Conservation (phyloP, 495 filamentous ascomycete genomes). For the Collariella sp. region DNA sequence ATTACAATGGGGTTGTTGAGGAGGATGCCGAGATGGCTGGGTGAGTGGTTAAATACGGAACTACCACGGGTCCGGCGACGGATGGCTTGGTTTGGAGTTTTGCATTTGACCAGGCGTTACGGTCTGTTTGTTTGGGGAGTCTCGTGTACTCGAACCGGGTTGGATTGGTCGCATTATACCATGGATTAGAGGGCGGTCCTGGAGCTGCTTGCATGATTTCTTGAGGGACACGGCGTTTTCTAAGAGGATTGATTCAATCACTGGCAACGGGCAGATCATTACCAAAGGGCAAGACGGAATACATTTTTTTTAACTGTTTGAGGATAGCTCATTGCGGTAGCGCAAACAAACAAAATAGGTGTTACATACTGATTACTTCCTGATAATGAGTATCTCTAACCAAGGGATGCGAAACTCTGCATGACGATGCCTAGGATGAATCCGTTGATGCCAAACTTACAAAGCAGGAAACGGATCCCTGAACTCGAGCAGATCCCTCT, state of each 20-base stretch:
- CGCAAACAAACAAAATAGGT: background rate
- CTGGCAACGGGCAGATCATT: background rate
- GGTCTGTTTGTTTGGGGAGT: background rate
- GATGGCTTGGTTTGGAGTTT: slow-evolving; percentile 7
- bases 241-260: background rate
- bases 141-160: background rate
- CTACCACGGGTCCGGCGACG: no score
- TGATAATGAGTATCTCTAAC: no score
- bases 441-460: background rate
- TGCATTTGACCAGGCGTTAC: background rate
- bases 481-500: slow-evolving; percentile 73
- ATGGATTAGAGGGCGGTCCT: background rate
- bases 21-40: slow-evolving; percentile 12
- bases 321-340: background rate
- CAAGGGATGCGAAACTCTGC: no score
- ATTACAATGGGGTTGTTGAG: slow-evolving; percentile 23
- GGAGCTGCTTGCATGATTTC: background rate
- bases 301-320: background rate
- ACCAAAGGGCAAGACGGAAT: background rate
- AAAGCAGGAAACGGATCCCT: slow-evolving; percentile 44
- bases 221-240: background rate
- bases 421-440: no score
- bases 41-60: slow-evolving; percentile 11
- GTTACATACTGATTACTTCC: background rate
- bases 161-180: slow-evolving; percentile 8